Base-by-base conservation (phyloP, 176 grass and related monocot genomes). In the Leersia perrieri region DNA sequence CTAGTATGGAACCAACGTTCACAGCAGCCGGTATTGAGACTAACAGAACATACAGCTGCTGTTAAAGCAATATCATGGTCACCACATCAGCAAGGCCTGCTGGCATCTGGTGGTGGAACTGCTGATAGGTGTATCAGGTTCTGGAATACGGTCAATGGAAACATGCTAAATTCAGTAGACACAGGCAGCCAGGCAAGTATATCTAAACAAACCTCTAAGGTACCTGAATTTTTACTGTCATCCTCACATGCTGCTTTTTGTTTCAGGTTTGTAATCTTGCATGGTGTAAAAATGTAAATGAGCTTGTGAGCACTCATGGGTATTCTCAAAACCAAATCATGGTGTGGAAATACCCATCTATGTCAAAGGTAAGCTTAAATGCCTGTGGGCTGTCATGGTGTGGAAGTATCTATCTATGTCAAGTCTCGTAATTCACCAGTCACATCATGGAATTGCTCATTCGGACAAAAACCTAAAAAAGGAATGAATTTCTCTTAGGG, bases 281-380 rank as follows among this genome's bases (percentile, higher is more conserved):
- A 29, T 98, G 96, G 96, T 95, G 92, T 68, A 98, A 98, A 76
- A 98, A 95, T 67, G 90, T 92, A 33, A 98, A 95, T 82, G 96
- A 98, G 73, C 38, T 98, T 11, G 96, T 98, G 41, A 98, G 96
- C 76, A 98, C 96, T 47, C 96, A 98, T 80, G 96, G 96, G 16
- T 98, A 98, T 74, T 98, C 96, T 14, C 90, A 98, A 72, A 98
- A 98, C 61, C 92, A 98, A 84, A 98, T 98, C 73, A 98, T 98
- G 96, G 92, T 98, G 76, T 98, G 96, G 96, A 98, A 95, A 73
- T 98, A 98, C 74, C 96, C 96, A 78, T 95, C 92, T 3, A 91
- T 98, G 88, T 83, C 82, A 68, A 98, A 95, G 92, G 96, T 95
- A 85, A 34, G 65, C 40, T 66, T 73, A 34, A 22, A 67, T 55